These are phyloP conservation scores for Chara braunii DNA, from an alignment of 139 green algal genomes.

Conservation along the genomic window DNA sequence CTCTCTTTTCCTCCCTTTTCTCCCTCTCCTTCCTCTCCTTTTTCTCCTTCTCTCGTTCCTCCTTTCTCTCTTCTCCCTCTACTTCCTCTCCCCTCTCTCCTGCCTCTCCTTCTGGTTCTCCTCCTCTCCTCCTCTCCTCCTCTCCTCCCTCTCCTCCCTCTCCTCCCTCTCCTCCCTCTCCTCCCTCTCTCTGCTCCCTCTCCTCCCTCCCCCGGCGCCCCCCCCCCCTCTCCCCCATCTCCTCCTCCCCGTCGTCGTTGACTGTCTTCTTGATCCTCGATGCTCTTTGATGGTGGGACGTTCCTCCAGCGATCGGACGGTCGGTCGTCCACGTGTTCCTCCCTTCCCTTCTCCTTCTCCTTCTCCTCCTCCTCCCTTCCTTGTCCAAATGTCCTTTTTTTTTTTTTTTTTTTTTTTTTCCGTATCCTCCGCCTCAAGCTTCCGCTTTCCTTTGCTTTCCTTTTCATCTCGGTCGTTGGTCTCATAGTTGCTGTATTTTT, in stretches of 20 bases:
- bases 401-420: not conserved
- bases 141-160: not conserved
- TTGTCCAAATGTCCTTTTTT: not conserved
- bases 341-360: not conserved
- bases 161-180: not conserved
- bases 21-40: not conserved
- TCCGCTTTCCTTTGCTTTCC: not conserved
- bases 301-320: not conserved
- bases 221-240: not conserved
- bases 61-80: not conserved
- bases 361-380: not conserved
- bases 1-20: not conserved
- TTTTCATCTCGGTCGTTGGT: not conserved
- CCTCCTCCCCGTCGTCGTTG: not conserved
- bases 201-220: not conserved
- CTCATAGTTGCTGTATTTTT: not conserved
- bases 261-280: not conserved
- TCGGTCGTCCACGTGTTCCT: not conserved
- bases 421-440: not conserved
- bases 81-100: not conserved
- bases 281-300: not conserved
- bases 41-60: conserved; percentile 1
- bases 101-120: not conserved
- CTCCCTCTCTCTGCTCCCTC: no score
- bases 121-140: not conserved